These are phyloP conservation scores for Oemleria cerasiformis DNA, from an alignment of 306 rosid species.

Conservation along the genomic window DNA sequence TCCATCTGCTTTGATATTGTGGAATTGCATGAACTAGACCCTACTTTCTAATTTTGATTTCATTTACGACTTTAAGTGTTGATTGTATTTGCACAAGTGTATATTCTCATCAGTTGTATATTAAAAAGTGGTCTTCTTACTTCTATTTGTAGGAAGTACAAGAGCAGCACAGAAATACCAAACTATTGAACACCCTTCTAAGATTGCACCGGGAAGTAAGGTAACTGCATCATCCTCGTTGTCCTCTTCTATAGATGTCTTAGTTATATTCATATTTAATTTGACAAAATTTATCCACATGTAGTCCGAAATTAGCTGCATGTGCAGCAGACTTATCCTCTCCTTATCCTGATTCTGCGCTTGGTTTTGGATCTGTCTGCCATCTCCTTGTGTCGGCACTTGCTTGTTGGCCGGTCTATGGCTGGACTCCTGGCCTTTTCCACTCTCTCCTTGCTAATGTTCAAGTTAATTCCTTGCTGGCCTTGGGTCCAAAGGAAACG, in stretches of 20 bases:
- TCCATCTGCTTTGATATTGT: neutral
- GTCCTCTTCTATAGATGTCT: constrained; percentile 2
- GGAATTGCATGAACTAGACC: neutral
- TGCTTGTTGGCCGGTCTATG: constrained; percentile 92
- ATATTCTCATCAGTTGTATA: neutral
- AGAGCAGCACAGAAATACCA: constrained; percentile 92
- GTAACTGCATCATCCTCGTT: constrained; percentile 38
- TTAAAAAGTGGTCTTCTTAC: constrained; percentile 31
- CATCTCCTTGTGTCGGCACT: constrained; percentile 82
- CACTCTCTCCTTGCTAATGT: constrained; percentile 74
- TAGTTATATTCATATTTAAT: constrained; percentile 26
- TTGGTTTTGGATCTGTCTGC: constrained; percentile 95
- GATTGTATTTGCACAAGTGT: constrained; percentile 4
- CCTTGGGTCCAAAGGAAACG: constrained; percentile 95
- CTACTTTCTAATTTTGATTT: neutral
- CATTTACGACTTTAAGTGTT: neutral
- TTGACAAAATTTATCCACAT: constrained; percentile 34
- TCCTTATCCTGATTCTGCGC: constrained; percentile 75
- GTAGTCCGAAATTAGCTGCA: constrained; percentile 95
- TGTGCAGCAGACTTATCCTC: constrained; percentile 77
- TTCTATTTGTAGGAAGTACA: constrained; percentile 64
- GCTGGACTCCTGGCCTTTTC: constrained; percentile 97
- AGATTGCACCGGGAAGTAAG: constrained; percentile 93
- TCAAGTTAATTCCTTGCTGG: constrained; percentile 66
- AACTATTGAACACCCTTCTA: constrained; percentile 83